These are phyloP conservation scores for Dioscorea cayenensis DNA, from an alignment of 116 monocot genomes.

Conservation along the genomic window DNA sequence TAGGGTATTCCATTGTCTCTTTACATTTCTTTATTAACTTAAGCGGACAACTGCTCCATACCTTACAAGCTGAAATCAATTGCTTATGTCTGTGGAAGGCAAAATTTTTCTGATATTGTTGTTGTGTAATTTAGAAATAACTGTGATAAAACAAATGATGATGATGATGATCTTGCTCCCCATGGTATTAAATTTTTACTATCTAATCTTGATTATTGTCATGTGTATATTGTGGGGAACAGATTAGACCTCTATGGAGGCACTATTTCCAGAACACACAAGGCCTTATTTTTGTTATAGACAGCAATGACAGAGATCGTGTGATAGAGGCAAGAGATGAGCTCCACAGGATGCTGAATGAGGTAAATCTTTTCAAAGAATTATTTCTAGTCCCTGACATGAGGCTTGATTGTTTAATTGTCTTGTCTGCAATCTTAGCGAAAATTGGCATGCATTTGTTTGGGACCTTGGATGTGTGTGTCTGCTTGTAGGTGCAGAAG, in stretches of 20 bases:
- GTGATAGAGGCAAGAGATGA: slow-evolving; percentile 37
- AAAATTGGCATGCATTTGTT: too few species aligned
- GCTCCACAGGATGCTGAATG: slow-evolving; percentile 38
- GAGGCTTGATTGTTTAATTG: neutral
- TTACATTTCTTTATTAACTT: too few species aligned
- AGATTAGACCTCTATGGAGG: slow-evolving; percentile 47
- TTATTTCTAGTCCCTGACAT: neutral
- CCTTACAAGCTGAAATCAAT: too few species aligned
- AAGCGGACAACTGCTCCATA: too few species aligned
- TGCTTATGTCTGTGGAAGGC: too few species aligned
- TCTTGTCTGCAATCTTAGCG: too few species aligned
- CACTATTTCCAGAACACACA: slow-evolving; percentile 41
- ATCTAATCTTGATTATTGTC: neutral
- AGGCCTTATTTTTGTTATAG: slow-evolving; percentile 34
- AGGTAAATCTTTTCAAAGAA: slow-evolving; percentile 6
- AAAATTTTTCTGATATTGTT: too few species aligned
- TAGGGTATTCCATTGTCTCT: too few species aligned
- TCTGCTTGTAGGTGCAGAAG: too few species aligned
- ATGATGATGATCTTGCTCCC: neutral
- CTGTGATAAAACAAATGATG: neutral
- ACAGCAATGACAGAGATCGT: slow-evolving; percentile 41
- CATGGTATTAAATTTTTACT: too few species aligned
- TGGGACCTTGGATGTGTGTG: too few species aligned
- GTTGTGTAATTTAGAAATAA: too few species aligned
- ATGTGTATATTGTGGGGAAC: slow-evolving; percentile 4